Evolutionary conservation across 345 rosid genomes (phyloP), one percentile per base, ranked within the genome.

Genomic region (Gossypium turneri): DNA sequence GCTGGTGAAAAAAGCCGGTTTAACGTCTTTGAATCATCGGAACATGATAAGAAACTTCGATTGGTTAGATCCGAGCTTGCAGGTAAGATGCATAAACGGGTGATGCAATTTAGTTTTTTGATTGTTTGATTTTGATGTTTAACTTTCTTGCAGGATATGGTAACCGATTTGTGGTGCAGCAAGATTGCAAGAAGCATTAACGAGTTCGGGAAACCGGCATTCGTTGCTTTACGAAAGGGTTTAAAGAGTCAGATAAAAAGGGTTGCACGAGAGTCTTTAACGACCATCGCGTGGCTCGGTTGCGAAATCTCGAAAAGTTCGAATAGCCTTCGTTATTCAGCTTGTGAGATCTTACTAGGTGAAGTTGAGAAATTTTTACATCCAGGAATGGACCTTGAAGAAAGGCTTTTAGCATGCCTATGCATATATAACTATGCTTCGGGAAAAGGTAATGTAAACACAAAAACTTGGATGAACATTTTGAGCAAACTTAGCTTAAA

Each of bases 401-500:
- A 90, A 72, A 85, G 97, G 83, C 86, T 94, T 70, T 85, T 92
- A 70, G 95, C 94, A 8, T 90, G 93, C 85, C 73, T 87, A 20
- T 89, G 92, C 95, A 85, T 94, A 86, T 94, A 90, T 73, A 94
- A 92, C 81, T 90, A 88, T 72, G 88, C 94, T 81, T 90, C 97
- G 5, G 97, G 94, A 1, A 90, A 87, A 89, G 97, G 98, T 92
- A 85, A 76, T 53, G 50, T 55, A 34, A 4, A 34, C 38, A 16
- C 16, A 3, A 50, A 50, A 50, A 11, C 53, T 7, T 12, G 16
- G n/a, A 13, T 51, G n/a, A 51, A 13, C 17, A 13, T 51, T 22
- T 57, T 2, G 27, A 57, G 29, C 29, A 27, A 57, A 20, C 29
- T 22, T 57, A 57, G 61, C 61, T 57, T 53, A 7, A n/a, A 17